Evolutionary conservation across 2,329 filamentous ascomycete species (phyloP).

Genomic region (Sporothrix pseudoabietina): DNA sequence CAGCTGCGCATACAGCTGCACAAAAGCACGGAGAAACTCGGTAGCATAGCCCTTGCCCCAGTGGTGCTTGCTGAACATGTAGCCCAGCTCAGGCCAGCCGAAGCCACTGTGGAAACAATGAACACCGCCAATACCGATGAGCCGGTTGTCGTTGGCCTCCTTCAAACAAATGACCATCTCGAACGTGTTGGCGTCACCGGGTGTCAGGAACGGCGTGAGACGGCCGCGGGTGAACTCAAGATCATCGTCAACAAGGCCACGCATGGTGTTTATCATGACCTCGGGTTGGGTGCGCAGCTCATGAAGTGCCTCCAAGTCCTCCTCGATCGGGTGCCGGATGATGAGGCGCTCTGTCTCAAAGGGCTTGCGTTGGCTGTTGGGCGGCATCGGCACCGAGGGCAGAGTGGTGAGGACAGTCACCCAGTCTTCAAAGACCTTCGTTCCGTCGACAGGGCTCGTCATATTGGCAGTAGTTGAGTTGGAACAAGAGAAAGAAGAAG

Average conservation of each 20-base stretch:
- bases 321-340: slow-evolving; percentile 52
- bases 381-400: slow-evolving; percentile 48
- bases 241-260: slow-evolving; percentile 48
- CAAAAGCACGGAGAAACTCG: slow-evolving; percentile 55
- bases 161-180: slow-evolving; percentile 57
- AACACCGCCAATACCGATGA: slow-evolving; percentile 55
- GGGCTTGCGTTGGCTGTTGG: slow-evolving; percentile 43
- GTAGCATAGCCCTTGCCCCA: slow-evolving; percentile 62
- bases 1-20: slow-evolving; percentile 53
- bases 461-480: not conserved
- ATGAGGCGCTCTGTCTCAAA: slow-evolving; percentile 58
- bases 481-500: too few species aligned
- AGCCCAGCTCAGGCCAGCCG: slow-evolving; percentile 62
- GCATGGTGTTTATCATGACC: slow-evolving; percentile 62
- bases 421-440: slow-evolving; percentile 49
- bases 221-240: slow-evolving; percentile 48
- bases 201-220: slow-evolving; percentile 50
- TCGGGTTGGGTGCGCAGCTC: slow-evolving; percentile 59
- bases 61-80: slow-evolving; percentile 55
- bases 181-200: slow-evolving; percentile 55
- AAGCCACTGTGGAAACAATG: slow-evolving; percentile 43
- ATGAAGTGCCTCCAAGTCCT: slow-evolving; percentile 55
- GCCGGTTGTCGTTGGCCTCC: slow-evolving; percentile 42
- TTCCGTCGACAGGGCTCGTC: not conserved
- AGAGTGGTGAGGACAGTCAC: slow-evolving; percentile 53